Evolutionary conservation across 202 grass and related monocot genomes (phyloP), one percentile per base, ranked within the genome.

Genomic region (Zoysia matrella): DNA sequence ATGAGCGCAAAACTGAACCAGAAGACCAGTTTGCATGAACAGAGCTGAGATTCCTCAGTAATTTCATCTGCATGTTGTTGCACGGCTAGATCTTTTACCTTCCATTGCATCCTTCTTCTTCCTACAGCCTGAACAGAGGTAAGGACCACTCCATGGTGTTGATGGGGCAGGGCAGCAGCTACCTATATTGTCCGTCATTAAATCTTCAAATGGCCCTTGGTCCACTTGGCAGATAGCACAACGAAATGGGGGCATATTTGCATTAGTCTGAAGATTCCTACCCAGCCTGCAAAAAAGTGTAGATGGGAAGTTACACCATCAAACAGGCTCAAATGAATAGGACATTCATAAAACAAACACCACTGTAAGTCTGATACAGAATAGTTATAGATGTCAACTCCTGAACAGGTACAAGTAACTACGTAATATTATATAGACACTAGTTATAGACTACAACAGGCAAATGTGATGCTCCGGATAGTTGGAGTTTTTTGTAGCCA

Each of bases 41-140:
- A 77, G 42, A 72, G 61, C 50, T 67, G 57, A 44, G 13, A 65
- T 73, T 68, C 67, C 62, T 80, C 30, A 36, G 47, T 47, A 80
- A 15, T 64, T 84, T 88, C 87, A 87, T 76, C 84, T 90, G 80
- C 85, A 85, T 7, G 76, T 80, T 60, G 86, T 71, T 7, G 88
- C 69, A 44, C 50, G 84, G 63, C 48, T 90, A 81, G 82, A 84
- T 52, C 84, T 82, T 83, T 97, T 97, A 81, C 94, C 94, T 84
- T 97, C 94, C 91, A 94, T 97, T 22, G 91, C 91, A 84, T 97
- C 94, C 77, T 97, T 97, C 91, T 97, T 97, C 84, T 80, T 94
- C 65, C 76, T 90, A 92, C 94, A 97, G 47, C 86, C 87, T 0
- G 82, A 80, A 85, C 94, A 97, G 72, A 97, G 94, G 82, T 88